Evolutionary conservation across 805 yeast species (phyloP).

Genomic region (Tetrapisispora iriomotensis): DNA sequence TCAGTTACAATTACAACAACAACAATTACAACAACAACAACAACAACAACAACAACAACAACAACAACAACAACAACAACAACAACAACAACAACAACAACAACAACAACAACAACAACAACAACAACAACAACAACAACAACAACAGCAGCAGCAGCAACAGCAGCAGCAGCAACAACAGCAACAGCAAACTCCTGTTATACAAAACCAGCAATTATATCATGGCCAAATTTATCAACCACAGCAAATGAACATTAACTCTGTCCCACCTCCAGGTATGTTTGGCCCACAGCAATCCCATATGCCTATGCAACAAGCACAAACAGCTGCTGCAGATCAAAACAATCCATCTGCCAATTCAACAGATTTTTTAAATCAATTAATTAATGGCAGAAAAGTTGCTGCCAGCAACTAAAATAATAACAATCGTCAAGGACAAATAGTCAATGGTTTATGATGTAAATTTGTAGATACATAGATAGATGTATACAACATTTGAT

Average conservation of each 20-base stretch:
- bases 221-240: conserved; percentile 15
- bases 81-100: conserved; percentile 9
- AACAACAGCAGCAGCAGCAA: conserved; percentile 10
- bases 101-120: conserved; percentile 18
- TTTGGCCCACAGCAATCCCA: conserved; percentile 6
- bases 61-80: conserved; percentile 18
- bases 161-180: conserved; percentile 19
- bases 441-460: neutral
- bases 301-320: conserved; percentile 9
- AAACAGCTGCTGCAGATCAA: conserved; percentile 6
- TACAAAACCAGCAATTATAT: conserved; percentile 4
- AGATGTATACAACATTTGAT: neutral
- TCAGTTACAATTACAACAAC: conserved; percentile 8
- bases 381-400: conserved; percentile 66
- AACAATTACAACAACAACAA: conserved; percentile 13
- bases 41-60: conserved; percentile 17
- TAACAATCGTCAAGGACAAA: too few relatives aligned
- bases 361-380: conserved; percentile 71
- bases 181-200: conserved; percentile 7
- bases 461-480: neutral
- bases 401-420: conserved; percentile 15
- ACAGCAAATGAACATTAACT: conserved; percentile 10
- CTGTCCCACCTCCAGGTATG: conserved; percentile 14
- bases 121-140: conserved; percentile 12
- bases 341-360: conserved; percentile 40